Evolutionary conservation across 495 filamentous ascomycete species (phyloP).

Genomic region (Ramalina peruviana): DNA sequence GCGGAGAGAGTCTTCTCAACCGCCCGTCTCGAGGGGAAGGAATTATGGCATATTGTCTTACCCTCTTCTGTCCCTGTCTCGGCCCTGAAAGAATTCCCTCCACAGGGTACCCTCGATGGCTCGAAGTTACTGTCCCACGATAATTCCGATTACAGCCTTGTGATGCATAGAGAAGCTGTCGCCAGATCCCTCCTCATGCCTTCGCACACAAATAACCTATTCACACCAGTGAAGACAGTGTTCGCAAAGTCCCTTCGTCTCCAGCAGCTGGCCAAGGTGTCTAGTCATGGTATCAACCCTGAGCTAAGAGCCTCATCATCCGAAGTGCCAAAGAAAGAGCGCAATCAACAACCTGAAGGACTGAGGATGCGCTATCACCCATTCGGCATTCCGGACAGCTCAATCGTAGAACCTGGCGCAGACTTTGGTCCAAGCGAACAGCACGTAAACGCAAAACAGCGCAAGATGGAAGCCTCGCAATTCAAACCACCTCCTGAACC

Average conservation of each 20-base stretch:
- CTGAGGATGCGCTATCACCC: conserved; percentile 17
- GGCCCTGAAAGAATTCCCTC: conserved; percentile 26
- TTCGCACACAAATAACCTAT: conserved; percentile 3
- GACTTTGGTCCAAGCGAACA: background rate
- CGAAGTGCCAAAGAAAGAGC: conserved; percentile 1
- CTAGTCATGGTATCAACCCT: background rate
- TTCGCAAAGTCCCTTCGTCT: conserved; percentile 11
- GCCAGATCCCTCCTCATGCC: conserved; percentile 7
- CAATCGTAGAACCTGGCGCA: background rate
- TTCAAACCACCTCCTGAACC: conserved; percentile 1
- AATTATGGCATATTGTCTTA: conserved; percentile 43
- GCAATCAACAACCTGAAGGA: conserved; percentile 12
- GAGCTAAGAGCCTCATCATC: background rate
- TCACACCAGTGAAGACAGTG: background rate
- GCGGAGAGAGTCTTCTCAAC: conserved; percentile 12
- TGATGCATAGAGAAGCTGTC: background rate
- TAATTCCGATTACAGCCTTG: conserved; percentile 23
- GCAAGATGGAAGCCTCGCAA: background rate
- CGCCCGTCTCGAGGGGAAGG: conserved; percentile 28
- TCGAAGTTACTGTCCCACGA: conserved; percentile 24
- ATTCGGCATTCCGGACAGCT: conserved; percentile 9
- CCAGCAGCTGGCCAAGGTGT: conserved; percentile 11
- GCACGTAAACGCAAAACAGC: background rate
- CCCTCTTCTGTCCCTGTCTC: conserved; percentile 31
- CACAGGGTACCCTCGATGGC: conserved; percentile 20